Evolutionary conservation across 805 yeast species (phyloP), one percentile per base, ranked within the genome.

Genomic region (Candida maesae): DNA sequence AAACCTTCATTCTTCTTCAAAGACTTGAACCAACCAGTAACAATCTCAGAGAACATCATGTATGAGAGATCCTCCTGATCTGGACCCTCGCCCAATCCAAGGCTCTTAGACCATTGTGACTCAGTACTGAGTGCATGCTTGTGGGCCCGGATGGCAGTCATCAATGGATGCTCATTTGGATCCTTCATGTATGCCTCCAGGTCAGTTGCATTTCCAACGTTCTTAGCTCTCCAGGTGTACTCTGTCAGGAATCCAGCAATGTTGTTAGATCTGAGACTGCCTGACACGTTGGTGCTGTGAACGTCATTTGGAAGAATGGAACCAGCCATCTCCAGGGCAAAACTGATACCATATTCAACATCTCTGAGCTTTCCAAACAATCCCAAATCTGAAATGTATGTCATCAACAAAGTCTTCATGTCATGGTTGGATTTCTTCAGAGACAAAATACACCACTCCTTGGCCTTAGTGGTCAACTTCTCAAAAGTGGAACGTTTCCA

Each of bases 251-350:
- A 82, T 0, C 81, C 80, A 0, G 95, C 82, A 25, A 83, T 70
- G 1, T 87, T 76, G 54, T 78, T 71, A 42, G 75, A 73, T 26
- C 65, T 66, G 46, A 59, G 16, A 55, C 43, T 11, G 52, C n/a
- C 49, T 37, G 72, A 58, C 30, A 79, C 66, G 32, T 74, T 72
- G 2, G 77, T 71, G 21, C 81, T 60, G 52, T 84, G 93, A 33
- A 81, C 66, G 52, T 87, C 95, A 21, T 70, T 71, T 15, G 81
- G 70, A n/a, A 80, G 64, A 11, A 87, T 73, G 5, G 75, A 60
- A 4, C 93, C 88, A 1, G 95, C 95, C 81, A 88, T 75, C 50
- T 86, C 93, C 43, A 90, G 66, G 0, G 99, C 98, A 70, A 91
- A 86, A 0, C 95, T 81, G 36, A 89, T 82, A 40, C 98, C 98